Evolutionary conservation across 2,329 filamentous ascomycete species (phyloP).

Genomic region (Diplocarpon rosae): DNA sequence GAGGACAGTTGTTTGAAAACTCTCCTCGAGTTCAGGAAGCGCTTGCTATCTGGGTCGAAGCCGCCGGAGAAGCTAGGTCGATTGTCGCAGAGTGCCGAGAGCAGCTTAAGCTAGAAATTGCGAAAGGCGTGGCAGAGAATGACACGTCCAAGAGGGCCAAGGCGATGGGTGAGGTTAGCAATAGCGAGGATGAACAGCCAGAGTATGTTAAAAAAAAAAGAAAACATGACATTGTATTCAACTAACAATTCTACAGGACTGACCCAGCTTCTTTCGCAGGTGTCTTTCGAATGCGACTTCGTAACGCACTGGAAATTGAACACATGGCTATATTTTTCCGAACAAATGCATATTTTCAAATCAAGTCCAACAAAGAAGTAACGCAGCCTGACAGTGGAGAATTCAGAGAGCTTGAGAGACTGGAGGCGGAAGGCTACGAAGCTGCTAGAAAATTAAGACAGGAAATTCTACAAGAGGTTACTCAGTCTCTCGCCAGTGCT

Average conservation of each 20-base stretch:
- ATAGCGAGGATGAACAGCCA: conserved; percentile 13
- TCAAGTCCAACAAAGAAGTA: conserved; percentile 58
- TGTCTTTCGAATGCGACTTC: conserved; percentile 53
- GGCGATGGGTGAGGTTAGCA: conserved; percentile 7
- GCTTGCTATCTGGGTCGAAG: conserved; percentile 56
- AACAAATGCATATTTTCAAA: conserved; percentile 73
- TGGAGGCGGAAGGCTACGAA: conserved; percentile 66
- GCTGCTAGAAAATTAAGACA: conserved; percentile 64
- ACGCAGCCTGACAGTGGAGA: conserved; percentile 57
- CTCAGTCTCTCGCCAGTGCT: neutral
- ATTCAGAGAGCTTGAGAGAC: conserved; percentile 53
- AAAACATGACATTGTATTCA: neutral
- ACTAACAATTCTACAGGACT: conserved; percentile 5
- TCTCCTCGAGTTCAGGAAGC: conserved; percentile 57
- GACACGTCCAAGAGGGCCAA: conserved; percentile 22
- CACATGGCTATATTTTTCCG: conserved; percentile 79
- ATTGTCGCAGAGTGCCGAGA: conserved; percentile 54
- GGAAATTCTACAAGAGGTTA: conserved; percentile 58
- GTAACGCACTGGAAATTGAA: conserved; percentile 64
- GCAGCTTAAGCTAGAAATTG: conserved; percentile 43
- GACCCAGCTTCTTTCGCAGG: conserved; percentile 34
- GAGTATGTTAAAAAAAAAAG: conserved; percentile 22
- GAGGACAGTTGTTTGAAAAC: conserved; percentile 72
- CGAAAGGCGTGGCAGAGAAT: conserved; percentile 9
- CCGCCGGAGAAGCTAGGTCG: conserved; percentile 35